Evolutionary conservation across 306 rosid genomes (phyloP), one percentile per base, ranked within the genome.

Genomic region (Hippophae rhamnoides): DNA sequence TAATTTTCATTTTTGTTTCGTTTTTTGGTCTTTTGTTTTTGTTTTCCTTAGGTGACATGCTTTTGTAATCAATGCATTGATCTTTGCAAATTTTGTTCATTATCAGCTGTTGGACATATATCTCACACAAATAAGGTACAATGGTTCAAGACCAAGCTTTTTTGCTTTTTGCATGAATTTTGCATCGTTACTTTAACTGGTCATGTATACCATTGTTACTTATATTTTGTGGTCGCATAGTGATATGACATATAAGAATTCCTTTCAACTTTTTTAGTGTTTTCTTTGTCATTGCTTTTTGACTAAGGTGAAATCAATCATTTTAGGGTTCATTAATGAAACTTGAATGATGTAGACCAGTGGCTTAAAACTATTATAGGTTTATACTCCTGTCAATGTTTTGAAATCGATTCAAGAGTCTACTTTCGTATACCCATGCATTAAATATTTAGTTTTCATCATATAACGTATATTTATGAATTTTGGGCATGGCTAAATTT

Each of bases 91-190:
- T 64, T 63, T 60, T 72, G 69, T 47, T 31, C 10, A 26, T 41
- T 63, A 66, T 60, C 86, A 85, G 99, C 85, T 65, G 62, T 88
- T 76, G 89, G 96, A 38, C 84, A 86, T 54, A 63, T 86, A 69
- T 85, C 89, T 75, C 90, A 83, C 2, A 67, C 95, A 23, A 64
- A 56, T 41, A 81, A 88, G 93, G 99, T 92, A 73, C 57, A 57
- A 11, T 41, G 43, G 60, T 52, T 69, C 54, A 18, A 18, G 23
- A 18, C 23, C 23, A 18, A 44, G 70, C 77, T 47, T 10, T 60
- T 41, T 44, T 25, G 38, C 55, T 9, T 43, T 64, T 3, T 27
- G 13, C 31, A 11, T 7, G 7, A 43, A 11, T 44, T 40, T 72
- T 31, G 25, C 40, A 13, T 18, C 53, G 46, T 14, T 3, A n/a